Base-by-base conservation (phyloP, 2,329 filamentous ascomycete genomes). In the Sarocladium strictum region DNA sequence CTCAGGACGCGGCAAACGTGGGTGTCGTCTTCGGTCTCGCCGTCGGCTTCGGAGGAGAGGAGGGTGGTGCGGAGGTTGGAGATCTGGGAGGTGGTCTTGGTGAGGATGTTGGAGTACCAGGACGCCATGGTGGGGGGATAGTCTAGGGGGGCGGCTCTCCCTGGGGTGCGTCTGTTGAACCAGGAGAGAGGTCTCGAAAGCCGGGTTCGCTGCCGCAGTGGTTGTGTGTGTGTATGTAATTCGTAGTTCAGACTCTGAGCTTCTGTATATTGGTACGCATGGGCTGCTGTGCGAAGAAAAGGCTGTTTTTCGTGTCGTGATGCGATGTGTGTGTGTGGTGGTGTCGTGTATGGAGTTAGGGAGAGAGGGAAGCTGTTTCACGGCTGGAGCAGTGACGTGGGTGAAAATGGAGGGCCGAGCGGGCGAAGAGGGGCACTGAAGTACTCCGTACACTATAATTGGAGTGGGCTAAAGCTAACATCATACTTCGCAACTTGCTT, bases 1-100 rank as follows among this genome's bases (percentile, higher is more conserved):
- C 94, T 88, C 24, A 99, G 83, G 33, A 96, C 91, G 64, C 94
- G 89, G 72, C 90, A 95, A 65, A 97, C 88, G 75, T 97, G 91
- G 2, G 91, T 95, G 74, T 96, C 90, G 74, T 97, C 92, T 72
- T 95, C 81, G 58, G 84, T 86, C 66, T 88, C 85, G 70, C 86
- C 85, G 69, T 87, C 85, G 62, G 78, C 75, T 60, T 87, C 84
- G 67, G 77, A 75, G 60, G 79, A 73, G 54, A 89, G 82, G 59
- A 92, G 83, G 58, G 90, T 84, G 58, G 86, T 86, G 63, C 82
- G 81, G 54, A 85, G 78, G 62, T 82, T 80, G 60, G 80, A 82
- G 66, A 87, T 82, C 63, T 83, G 80, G 47, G 83, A 84, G 55
- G 83, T 81, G 38, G 84, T 84, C 58, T 79, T 84, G 61, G 79